Evolutionary conservation across 805 yeast genomes (phyloP), one percentile per base, ranked within the genome.

Genomic region (Zygoascus biomembranicola): DNA sequence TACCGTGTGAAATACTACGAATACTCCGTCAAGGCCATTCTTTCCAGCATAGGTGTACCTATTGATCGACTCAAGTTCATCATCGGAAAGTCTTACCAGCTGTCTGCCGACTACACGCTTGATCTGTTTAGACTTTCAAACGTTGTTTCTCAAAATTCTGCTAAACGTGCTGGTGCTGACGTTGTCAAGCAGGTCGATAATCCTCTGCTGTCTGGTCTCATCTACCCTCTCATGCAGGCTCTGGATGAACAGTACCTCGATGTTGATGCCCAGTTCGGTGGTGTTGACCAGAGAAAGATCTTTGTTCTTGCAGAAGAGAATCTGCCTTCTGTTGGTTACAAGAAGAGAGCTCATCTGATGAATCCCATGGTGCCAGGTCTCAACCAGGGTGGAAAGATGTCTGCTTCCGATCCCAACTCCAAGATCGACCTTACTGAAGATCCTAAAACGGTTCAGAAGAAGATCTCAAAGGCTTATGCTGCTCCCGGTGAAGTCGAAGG

Each of bases 81-180:
- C 35, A 76, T 81, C 35, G 99, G 99, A 43, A 86, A 95, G 6
- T 81, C 87, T n/a, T 94, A 90, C 76, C 98, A 94, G 73, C 74
- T 84, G 53, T 70, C 78, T 23, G 77, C 83, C 8, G 82, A 86
- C 39, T 94, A 87, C 74, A 86, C 95, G 8, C 68, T 94, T 82
- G 99, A 94, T 66, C 72, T 94, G 43, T 94, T 90, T 80, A 83
- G 82, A 69, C 70, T 94, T 66, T 78, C 95, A 47, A 94, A 92
- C 69, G 69, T 74, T 47, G 96, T 89, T 31, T 83, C 96, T 23
- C 97, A 88, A 73, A 90, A 92, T 68, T 98, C 90, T 68, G 97
- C 98, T 56, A 88, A 88, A 74, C 83, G 99, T 70, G 99, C 99
- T 1, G 99, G 99, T 69, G 98, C 99, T 10, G 99, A 94, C 71